Evolutionary conservation across 441 rosid genomes (phyloP), one percentile per base, ranked within the genome.

Genomic region (Pelargonium citronellum): DNA sequence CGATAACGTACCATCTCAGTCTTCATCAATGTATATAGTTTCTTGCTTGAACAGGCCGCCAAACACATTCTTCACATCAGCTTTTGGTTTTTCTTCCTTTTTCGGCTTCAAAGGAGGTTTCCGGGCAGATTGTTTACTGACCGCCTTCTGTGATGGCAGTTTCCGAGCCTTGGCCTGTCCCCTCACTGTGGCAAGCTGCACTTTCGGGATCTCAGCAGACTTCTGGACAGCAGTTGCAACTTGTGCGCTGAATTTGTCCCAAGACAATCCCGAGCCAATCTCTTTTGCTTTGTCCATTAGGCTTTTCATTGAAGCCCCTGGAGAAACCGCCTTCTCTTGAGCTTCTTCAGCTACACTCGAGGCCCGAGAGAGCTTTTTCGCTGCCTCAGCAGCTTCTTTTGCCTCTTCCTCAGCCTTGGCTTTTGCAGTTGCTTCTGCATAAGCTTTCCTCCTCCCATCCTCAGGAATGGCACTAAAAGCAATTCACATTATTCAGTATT

Each of bases 41-140:
- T 94, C 98, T 74, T 94, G 98, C 84, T 87, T 69, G 80, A 94
- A 94, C 73, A 91, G 76, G 43, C 96, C 97, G 12, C 99, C 97
- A 39, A 94, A 89, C 72, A 88, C 73, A 77, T 91, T 90, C 81
- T 85, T 87, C 71, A 86, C 87, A 66, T 94, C 95, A 43, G 70
- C 63, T 82, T 88, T 84, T 4, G 79, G 66, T 68, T 86, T 86
- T 1, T 78, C 81, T 47, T 71, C 74, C 69, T 73, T 24, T 57
- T 17, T 69, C 1, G 78, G 76, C 77, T 75, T 86, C 69, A 8
- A 39, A 57, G 66, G 74, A 43, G 70, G 44, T 69, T 72, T 77
- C 4, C 75, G 77, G 51, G 71, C 41, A 5, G 83, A 39, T 71
- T 76, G 83, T 74, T 81, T 89, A 13, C 84, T 79, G 58, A 70